Base-by-base conservation (phyloP, 108 stramenopile species). In the Epipyxis sp. region DNA sequence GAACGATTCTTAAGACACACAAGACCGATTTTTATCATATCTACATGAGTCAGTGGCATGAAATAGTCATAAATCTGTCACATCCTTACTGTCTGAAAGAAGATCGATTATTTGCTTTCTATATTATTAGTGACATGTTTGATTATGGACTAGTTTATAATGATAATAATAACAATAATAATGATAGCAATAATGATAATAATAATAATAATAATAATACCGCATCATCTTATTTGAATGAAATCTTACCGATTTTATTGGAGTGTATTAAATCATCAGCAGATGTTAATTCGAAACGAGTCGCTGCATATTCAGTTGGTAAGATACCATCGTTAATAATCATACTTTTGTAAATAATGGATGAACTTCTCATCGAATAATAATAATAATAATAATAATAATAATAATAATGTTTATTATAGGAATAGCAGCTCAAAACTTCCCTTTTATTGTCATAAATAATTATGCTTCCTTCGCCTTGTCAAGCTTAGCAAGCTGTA, bases 71-170 rank as follows among this genome's bases (percentile, higher is more conserved):
- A 6, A 65, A 37, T 37, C 34, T 65, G 25, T 13, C 13, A 6
- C 35, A 65, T 65, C 6, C 6, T 10, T 65, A 65, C 34, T 65
- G 61, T 65, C 6, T 65, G 34, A 37, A 35, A 29, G 61, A 65
- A 65, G 61, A 65, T 65, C 61, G 61, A 32, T 32, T 16, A 13
- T 65, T 65, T 10, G 61, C 61, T 10, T 13, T 65, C 6, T 65
- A 32, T 10, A 37, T 65, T 10, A 29, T 25, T 10, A 32, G 61
- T 37, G 61, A 65, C 34, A 32, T 65, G 30, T 65, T 65, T 10
- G 13, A 65, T 32, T 65, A 65, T 37, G 61, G 13, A 6, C 10
- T 65, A 6, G 30, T 32, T 32, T 32, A 16, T 50, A 6, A 50
- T 13, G 46, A 50, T 20, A 13, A 6, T 50, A 50, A 50, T 20